Evolutionary conservation across 2,329 filamentous ascomycete genomes (phyloP), one percentile per base, ranked within the genome.

Genomic region (Epichloe elymi): DNA sequence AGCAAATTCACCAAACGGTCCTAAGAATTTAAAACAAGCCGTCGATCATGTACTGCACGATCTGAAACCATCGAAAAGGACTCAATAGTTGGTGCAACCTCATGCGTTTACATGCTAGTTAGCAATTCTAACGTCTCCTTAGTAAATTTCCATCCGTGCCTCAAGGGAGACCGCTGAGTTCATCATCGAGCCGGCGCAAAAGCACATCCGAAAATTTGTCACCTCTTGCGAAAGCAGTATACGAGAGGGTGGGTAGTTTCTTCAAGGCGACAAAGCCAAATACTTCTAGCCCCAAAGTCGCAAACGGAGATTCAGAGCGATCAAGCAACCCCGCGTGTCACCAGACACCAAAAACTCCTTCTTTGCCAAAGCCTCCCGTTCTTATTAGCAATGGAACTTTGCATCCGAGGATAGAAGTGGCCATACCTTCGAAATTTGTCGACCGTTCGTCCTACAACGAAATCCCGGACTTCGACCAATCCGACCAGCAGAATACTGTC

Each of bases 31-130:
- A 45, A 83, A 86, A 58, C 80, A 83, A 58, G 84, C 82, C 11
- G 74, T 90, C 44, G 77, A 85, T 58, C 83, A 91, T 63, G 73
- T 96, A 33, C 79, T 87, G 52, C 80, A 83, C 55, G 76, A 95
- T 40, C 67, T 96, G 51, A 81, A 82, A 61, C 77, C 82, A 2
- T 78, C 83, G n/a, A 82, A 83, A 54, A 71, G 86, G 55, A 83
- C 85, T 10, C 71, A 84, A 60, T 87, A 79, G 84, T 86, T 68
- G 63, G 73, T 60, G 48, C 40, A 38, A 37, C 12, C 14, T 20
- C 10, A 23, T 30, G 19, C 26, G 3, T 43, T 14, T 38, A 44
- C 14, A 4, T 19, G 14, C 38, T 20, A 5, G n/a, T 11, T 1
- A 38, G 15, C 35, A 17, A 37, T 19, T 36, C 41, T 49, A 20